These are phyloP conservation scores for Sordariomycetes sp. DNA, from an alignment of 2,329 filamentous ascomycete genomes.

Conservation along the genomic window DNA sequence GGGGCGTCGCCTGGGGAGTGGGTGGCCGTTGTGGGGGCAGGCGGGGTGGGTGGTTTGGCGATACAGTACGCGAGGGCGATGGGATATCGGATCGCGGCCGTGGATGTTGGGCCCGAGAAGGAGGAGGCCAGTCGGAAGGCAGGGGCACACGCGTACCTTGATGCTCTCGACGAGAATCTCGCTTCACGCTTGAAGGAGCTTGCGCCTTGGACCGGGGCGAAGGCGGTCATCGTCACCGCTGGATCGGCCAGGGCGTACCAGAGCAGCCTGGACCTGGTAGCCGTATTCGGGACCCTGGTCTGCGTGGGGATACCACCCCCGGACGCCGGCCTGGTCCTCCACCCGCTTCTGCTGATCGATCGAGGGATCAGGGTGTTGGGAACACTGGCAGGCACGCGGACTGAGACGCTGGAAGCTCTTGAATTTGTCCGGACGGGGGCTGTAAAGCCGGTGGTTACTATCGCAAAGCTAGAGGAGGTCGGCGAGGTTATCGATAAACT, in stretches of 20 bases:
- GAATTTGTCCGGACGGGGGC: too few species aligned
- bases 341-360: conserved; percentile 23
- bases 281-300: conserved; percentile 25
- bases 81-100: conserved; percentile 26
- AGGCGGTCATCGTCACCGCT: conserved; percentile 20
- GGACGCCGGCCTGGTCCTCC: conserved; percentile 14
- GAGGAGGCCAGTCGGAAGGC: conserved; percentile 15
- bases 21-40: conserved; percentile 25
- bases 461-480: too few species aligned
- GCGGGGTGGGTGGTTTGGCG: conserved; percentile 26
- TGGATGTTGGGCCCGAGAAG: conserved; percentile 22
- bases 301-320: conserved; percentile 24
- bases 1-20: conserved; percentile 20
- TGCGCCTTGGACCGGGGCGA: conserved; percentile 13
- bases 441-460: too few species aligned
- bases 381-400: conserved; percentile 22
- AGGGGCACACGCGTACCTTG: conserved; percentile 27
- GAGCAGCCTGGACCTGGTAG: conserved; percentile 19
- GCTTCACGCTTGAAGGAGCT: conserved; percentile 14
- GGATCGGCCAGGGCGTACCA: conserved; percentile 20
- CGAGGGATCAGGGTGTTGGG: conserved; percentile 22
- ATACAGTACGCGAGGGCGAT: conserved; percentile 28
- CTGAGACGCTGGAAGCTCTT: conserved; percentile 27
- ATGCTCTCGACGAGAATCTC: conserved; percentile 13
- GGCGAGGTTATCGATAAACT: too few species aligned